Evolutionary conservation across 2,329 filamentous ascomycete species (phyloP).

Genomic region (Incumbomyces lentus): DNA sequence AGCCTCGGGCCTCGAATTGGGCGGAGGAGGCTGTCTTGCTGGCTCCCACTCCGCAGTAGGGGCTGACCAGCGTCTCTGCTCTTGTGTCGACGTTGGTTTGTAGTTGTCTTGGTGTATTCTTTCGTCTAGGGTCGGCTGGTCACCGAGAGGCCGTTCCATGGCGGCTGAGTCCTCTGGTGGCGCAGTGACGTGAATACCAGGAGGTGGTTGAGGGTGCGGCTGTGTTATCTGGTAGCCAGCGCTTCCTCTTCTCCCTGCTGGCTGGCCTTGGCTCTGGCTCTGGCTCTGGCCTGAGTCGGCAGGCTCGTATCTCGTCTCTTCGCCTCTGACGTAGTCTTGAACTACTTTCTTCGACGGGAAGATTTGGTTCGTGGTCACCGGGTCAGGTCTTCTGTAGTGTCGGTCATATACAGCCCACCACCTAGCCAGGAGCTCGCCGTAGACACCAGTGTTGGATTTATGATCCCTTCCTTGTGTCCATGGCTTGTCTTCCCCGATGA

Average conservation of each 20-base stretch:
- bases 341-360: constrained; percentile 21
- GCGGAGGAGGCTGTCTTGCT: constrained; percentile 50
- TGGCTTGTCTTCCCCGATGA: constrained; percentile 84
- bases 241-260: neutral
- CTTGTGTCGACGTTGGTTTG: constrained; percentile 34
- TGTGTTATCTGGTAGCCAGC: constrained; percentile 7
- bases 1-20: constrained; percentile 70
- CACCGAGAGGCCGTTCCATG: constrained; percentile 34
- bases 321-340: constrained; percentile 36
- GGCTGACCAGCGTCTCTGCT: constrained; percentile 45
- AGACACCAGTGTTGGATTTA: constrained; percentile 50
- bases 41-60: constrained; percentile 54
- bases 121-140: constrained; percentile 33
- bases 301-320: constrained; percentile 31
- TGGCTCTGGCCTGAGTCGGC: constrained; percentile 2
- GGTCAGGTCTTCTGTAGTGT: constrained; percentile 51
- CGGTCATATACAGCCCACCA: constrained; percentile 95
- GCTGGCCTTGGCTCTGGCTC: neutral
- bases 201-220: constrained; percentile 13
- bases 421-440: constrained; percentile 70
- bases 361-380: neutral
- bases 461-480: constrained; percentile 60
- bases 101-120: constrained; percentile 33
- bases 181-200: constrained; percentile 8
- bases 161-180: constrained; percentile 9